These are phyloP conservation scores for Pelargonium cotyledonis DNA, from an alignment of 441 rosid species.

Conservation along the genomic window DNA sequence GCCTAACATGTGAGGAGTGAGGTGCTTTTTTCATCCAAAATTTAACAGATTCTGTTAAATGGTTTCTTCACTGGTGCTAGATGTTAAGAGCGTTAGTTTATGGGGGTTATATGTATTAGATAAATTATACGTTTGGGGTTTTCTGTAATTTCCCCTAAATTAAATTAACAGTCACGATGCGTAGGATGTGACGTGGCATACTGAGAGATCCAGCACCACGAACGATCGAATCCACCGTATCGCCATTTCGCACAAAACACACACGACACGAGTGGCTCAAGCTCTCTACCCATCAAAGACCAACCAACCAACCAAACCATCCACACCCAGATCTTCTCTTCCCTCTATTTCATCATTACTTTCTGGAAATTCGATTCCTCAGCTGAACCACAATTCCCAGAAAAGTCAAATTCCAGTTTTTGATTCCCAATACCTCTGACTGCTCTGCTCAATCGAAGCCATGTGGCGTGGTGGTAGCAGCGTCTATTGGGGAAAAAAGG, in stretches of 20 bases:
- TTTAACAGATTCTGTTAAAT: too few species aligned
- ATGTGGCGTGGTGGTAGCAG: constrained; percentile 4
- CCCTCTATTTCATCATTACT: neutral
- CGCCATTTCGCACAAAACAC: neutral
- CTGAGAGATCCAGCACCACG: neutral
- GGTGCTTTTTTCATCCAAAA: too few species aligned
- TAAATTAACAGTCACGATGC: neutral
- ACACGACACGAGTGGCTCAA: neutral
- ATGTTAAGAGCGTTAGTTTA: too few species aligned
- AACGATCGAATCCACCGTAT: neutral
- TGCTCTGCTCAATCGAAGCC: neutral
- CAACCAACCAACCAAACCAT: neutral
- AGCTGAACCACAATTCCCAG: neutral
- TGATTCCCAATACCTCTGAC: neutral
- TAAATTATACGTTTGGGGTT: too few species aligned
- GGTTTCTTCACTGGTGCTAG: too few species aligned
- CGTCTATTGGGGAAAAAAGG: neutral
- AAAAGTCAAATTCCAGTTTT: neutral
- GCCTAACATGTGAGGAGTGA: too few species aligned
- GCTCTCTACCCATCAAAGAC: neutral
- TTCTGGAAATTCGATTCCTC: constrained; percentile 1
- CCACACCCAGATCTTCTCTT: neutral
- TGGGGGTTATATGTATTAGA: too few species aligned
- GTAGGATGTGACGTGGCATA: constrained; percentile 1
- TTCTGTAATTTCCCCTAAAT: too few species aligned